Conservation (phyloP, 805 yeast species). For the Candida cerambycidarum region DNA sequence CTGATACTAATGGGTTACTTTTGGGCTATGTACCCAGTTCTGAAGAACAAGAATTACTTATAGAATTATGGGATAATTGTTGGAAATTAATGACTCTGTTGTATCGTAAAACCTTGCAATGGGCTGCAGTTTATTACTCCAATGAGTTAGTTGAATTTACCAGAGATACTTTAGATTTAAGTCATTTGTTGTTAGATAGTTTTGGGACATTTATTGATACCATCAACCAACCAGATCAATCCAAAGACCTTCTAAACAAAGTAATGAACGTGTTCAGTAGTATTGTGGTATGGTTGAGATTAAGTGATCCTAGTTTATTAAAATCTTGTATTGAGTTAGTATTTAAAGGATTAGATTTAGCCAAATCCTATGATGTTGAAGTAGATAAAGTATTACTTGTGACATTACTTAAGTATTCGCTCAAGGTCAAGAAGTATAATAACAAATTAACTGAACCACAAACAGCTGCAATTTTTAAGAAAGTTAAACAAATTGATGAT, state of each 20-base stretch:
- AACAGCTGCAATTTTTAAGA: conserved; percentile 57
- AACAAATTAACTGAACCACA: conserved; percentile 72
- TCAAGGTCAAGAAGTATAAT: conserved; percentile 63
- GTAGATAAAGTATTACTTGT: conserved; percentile 55
- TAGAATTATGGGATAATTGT: conserved; percentile 59
- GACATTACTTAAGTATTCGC: conserved; percentile 61
- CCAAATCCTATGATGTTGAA: conserved; percentile 50
- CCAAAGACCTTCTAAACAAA: not conserved
- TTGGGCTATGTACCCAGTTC: conserved; percentile 48
- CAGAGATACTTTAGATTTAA: conserved; percentile 78
- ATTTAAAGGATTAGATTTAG: conserved; percentile 63
- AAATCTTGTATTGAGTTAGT: conserved; percentile 72
- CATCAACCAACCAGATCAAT: no score
- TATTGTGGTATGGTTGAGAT: conserved; percentile 76
- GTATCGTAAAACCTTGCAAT: conserved; percentile 62
- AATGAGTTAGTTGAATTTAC: conserved; percentile 74
- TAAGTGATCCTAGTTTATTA: conserved; percentile 75
- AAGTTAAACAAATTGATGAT: conserved; percentile 57
- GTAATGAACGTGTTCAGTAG: conserved; percentile 62
- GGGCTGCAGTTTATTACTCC: conserved; percentile 69
- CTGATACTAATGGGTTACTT: conserved; percentile 48
- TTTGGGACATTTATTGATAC: conserved; percentile 25
- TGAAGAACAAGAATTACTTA: not conserved
- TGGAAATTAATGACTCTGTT: conserved; percentile 76
- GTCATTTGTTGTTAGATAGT: conserved; percentile 66